Conservation (phyloP, 2,329 filamentous ascomycete genomes). For the Fusarium hainanense region DNA sequence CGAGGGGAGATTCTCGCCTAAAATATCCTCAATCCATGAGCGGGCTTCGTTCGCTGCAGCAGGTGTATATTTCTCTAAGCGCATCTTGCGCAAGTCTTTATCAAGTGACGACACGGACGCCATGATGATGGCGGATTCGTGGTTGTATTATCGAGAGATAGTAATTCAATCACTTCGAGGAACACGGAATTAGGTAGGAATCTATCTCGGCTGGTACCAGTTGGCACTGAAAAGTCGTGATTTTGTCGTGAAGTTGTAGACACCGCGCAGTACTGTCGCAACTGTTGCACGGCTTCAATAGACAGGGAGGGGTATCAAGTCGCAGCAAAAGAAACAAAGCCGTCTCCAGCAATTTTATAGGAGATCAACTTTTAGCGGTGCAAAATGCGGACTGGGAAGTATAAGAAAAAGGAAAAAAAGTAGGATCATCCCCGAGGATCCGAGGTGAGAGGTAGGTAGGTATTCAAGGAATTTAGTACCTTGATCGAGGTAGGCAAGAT, state of each 20-base stretch:
- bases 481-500: constrained; percentile 23
- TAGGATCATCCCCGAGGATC: constrained; percentile 28
- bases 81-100: constrained; percentile 93
- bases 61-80: constrained; percentile 92
- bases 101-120: constrained; percentile 93
- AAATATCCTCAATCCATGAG: constrained; percentile 83
- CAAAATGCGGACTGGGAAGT: constrained; percentile 7
- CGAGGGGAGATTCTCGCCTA: constrained; percentile 77
- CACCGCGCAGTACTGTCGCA: constrained; percentile 6
- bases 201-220: constrained; percentile 4
- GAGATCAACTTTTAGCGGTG: constrained; percentile 10
- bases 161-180: not conserved
- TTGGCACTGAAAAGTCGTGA: constrained; percentile 2
- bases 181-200: not conserved
- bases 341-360: not conserved
- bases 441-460: constrained; percentile 17
- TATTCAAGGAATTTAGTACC: constrained; percentile 22
- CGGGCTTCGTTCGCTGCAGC: constrained; percentile 87
- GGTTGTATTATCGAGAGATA: not conserved
- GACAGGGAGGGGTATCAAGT: constrained; percentile 27
- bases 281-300: constrained; percentile 7
- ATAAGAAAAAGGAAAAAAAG: constrained; percentile 8
- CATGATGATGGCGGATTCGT: constrained; percentile 64
- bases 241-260: not conserved
- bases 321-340: constrained; percentile 19